phyloP scores from a whole-genome alignment of 2,329 filamentous ascomycete species.

The Colletotrichum zoysiae region DNA sequence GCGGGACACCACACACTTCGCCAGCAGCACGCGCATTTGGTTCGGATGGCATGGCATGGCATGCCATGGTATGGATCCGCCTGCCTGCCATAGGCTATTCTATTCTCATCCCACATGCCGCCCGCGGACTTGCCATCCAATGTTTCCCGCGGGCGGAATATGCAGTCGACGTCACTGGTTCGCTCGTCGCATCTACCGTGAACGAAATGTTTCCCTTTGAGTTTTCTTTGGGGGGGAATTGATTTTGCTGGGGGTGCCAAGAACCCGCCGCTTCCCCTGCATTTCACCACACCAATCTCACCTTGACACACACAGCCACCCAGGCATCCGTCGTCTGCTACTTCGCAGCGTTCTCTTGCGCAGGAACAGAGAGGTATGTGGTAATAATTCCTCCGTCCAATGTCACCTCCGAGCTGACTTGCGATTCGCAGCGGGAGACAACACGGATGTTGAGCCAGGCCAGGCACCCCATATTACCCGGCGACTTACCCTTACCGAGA shows the following conservation, averaged over 20 bases:
- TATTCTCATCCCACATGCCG: constrained; percentile 26
- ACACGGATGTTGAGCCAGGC: not conserved
- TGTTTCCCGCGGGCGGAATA: constrained; percentile 2
- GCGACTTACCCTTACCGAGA: not conserved
- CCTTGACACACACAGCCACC: not conserved
- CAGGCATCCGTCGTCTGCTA: not conserved
- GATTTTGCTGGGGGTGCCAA: constrained; percentile 24
- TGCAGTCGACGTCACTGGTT: not conserved
- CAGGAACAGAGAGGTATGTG: not conserved
- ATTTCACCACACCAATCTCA: constrained; percentile 32
- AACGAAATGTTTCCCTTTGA: constrained; percentile 19
- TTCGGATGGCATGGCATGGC: not conserved
- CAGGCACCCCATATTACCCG: not conserved
- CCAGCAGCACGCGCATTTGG: not conserved
- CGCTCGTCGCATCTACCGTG: not conserved
- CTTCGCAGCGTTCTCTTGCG: not conserved
- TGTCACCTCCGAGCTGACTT: not conserved
- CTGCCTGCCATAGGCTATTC: constrained; percentile 11
- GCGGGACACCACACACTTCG: not conserved
- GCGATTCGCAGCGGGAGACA: not conserved
- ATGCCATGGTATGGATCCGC: constrained; percentile 30
- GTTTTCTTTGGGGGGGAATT: not conserved
- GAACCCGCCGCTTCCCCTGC: constrained; percentile 36
- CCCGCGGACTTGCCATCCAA: constrained; percentile 5
- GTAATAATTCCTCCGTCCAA: not conserved